Evolutionary conservation across 2,329 filamentous ascomycete species (phyloP), one percentile per base, ranked within the genome.

Genomic region (Penicillium sumatraense): DNA sequence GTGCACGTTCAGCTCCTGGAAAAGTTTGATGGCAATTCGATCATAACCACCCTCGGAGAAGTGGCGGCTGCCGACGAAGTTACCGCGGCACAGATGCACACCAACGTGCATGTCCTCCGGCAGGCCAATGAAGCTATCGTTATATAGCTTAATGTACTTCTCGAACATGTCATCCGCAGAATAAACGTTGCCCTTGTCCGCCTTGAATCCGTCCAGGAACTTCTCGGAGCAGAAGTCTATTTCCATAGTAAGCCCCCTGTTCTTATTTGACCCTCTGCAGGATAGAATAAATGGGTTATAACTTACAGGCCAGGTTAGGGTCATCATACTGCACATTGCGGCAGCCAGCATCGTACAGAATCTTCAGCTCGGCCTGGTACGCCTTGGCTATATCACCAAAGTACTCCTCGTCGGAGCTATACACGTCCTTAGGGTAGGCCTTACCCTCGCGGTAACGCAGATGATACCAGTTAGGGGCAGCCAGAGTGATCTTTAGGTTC

Each of bases 141-240:
- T 92, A 80, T 92, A 92, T 61, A 90, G 84, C 58, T 82, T 80
- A 71, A 93, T 89, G 75, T 93, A 93, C 24, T 87, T 84, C 63
- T 90, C 87, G 20, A 93, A 83, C 41, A 91, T 85, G 62, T 87
- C 85, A 45, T 90, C 88, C 6, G 88, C 83, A 1, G 83, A 83
- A 71, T 86, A 84, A 50, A 83, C 83, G 69, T 92, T 91, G 64
- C 86, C 81, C 45, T 81, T 74, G 69, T 91, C 89, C 13, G 82
- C 82, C 51, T 83, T 83, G 84, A 87, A 91, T 14, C 88, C 88
- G 45, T 83, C 75, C 31, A 89, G 81, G 83, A 90, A 90, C 69
- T 86, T 85, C 54, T 88, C 79, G 18, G 85, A 88, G 75, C 88
- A 91, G 74, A 91, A 91, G 72, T 90, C 86, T 88, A 51, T n/a